These are phyloP conservation scores for Aspergillus mulundensis DNA, from an alignment of 495 filamentous ascomycete genomes.

Conservation along the genomic window DNA sequence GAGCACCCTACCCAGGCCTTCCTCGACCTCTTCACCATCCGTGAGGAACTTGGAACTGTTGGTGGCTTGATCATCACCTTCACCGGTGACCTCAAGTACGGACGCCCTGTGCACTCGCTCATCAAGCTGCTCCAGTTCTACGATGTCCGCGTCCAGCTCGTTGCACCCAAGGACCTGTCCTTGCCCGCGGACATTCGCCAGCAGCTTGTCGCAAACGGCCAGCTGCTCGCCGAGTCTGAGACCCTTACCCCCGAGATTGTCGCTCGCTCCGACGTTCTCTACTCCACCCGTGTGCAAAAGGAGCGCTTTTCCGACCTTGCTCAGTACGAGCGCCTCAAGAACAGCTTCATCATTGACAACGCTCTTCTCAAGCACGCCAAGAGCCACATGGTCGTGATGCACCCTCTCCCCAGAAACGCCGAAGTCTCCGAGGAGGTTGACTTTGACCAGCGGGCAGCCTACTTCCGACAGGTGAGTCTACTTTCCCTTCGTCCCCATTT, in stretches of 20 bases:
- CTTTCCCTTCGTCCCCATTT: not conserved
- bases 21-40: conserved; percentile 97
- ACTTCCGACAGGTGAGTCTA: conserved; percentile 92
- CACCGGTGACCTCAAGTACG: conserved; percentile 85
- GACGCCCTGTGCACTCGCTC: conserved; percentile 90
- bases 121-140: conserved; percentile 92
- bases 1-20: conserved; percentile 98
- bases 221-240: conserved; percentile 68
- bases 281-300: conserved; percentile 94
- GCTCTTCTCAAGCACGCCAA: conserved; percentile 88
- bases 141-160: conserved; percentile 87
- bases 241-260: conserved; percentile 82
- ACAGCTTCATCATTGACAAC: conserved; percentile 83
- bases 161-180: conserved; percentile 72
- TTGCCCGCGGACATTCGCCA: conserved; percentile 71
- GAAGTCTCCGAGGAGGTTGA: conserved; percentile 96
- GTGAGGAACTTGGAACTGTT: conserved; percentile 93
- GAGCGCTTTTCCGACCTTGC: conserved; percentile 79
- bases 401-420: conserved; percentile 87
- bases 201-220: conserved; percentile 64
- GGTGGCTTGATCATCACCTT: conserved; percentile 94
- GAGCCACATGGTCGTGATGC: conserved; percentile 86
- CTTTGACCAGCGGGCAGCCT: conserved; percentile 93
- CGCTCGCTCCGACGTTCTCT: conserved; percentile 79
- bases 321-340: conserved; percentile 82